These are phyloP conservation scores for Xylaria sp. DNA, from an alignment of 2,329 filamentous ascomycete genomes.

Conservation along the genomic window DNA sequence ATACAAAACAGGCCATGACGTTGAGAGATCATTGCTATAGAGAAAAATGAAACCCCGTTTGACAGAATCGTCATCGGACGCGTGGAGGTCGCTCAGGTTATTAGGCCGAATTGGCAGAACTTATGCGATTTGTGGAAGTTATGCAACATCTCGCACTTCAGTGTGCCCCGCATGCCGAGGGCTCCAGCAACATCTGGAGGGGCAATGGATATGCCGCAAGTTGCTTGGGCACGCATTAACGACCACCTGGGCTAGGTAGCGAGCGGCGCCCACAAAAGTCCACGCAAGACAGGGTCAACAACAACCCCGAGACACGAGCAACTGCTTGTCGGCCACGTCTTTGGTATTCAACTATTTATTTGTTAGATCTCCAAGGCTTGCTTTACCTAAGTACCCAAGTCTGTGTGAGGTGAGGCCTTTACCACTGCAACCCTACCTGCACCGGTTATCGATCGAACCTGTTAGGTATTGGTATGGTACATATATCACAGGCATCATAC, in stretches of 20 bases:
- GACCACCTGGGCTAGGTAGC: not conserved
- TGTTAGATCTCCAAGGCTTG: not conserved
- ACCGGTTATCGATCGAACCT: no score
- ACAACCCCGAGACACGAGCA: not conserved
- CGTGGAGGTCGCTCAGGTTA: no score
- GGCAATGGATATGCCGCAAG: not conserved
- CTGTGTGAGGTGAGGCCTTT: not conserved
- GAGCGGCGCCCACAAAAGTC: not conserved
- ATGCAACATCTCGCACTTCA: no score
- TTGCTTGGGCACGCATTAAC: not conserved
- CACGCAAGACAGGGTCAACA: slow-evolving; percentile 1
- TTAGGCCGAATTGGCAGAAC: no score
- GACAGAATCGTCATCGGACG: no score
- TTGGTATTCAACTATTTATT: not conserved
- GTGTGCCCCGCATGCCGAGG: not conserved
- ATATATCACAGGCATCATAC: not conserved
- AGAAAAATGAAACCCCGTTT: no score
- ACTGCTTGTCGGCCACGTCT: not conserved
- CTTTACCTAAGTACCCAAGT: not conserved
- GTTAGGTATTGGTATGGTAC: not conserved
- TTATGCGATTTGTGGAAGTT: not conserved
- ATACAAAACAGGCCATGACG: no score
- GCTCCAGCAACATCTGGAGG: not conserved
- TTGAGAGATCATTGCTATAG: no score
- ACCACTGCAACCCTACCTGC: not conserved